phyloP scores from a whole-genome alignment of 2,329 filamentous ascomycete species.

The Sporothrix euskadiensis region DNA sequence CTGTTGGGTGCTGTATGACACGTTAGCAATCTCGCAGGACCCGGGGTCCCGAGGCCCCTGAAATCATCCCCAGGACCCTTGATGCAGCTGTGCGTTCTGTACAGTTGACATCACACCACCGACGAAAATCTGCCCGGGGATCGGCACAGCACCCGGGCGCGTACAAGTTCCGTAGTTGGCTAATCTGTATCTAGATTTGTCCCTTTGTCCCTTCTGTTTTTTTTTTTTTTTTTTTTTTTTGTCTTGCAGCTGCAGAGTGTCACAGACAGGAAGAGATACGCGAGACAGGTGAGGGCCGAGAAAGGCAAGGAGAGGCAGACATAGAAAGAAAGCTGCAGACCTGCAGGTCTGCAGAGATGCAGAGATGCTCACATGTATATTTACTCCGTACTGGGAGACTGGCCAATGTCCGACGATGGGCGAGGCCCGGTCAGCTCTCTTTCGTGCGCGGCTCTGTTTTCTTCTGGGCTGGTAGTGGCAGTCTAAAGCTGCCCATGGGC shows the following conservation, averaged over 20 bases:
- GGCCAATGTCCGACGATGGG: background rate
- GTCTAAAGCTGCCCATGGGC: background rate
- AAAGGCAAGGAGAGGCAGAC: background rate
- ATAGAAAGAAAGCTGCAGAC: background rate
- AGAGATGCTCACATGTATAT: background rate
- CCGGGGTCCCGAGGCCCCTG: background rate
- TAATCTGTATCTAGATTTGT: background rate
- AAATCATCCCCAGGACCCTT: background rate
- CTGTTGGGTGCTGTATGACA: background rate
- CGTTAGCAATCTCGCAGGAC: background rate
- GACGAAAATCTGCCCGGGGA: background rate
- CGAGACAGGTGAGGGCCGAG: background rate
- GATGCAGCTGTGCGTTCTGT: background rate
- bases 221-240: background rate
- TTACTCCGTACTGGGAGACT: too few relatives aligned
- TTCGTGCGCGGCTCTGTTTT: background rate
- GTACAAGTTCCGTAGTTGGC: background rate
- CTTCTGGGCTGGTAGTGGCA: background rate
- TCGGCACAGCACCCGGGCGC: background rate
- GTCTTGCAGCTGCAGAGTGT: background rate
- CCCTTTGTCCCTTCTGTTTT: background rate
- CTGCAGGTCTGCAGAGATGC: background rate
- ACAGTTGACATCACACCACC: conserved; percentile 8
- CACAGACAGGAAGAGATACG: background rate
- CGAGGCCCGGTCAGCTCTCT: background rate